phyloP scores from a whole-genome alignment of 2,329 filamentous ascomycete genomes.

The Ascochyta pisi region DNA sequence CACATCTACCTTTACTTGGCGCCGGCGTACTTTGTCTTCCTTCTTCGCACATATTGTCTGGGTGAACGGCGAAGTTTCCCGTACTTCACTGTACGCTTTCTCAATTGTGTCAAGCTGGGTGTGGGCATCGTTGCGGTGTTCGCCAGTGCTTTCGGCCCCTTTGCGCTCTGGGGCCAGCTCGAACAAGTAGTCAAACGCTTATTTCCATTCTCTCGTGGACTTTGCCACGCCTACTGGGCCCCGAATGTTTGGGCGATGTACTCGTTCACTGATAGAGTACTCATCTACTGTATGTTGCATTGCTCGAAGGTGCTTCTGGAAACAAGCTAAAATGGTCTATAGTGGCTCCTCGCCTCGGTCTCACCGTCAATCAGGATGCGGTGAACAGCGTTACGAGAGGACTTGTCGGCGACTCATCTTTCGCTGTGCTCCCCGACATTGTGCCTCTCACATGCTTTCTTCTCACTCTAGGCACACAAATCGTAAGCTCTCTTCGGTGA shows the following conservation, averaged over 20 bases:
- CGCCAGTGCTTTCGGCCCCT: conserved; percentile 86
- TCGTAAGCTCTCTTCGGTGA: conserved; percentile 52
- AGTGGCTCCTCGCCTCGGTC: conserved; percentile 83
- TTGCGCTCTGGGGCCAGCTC: conserved; percentile 80
- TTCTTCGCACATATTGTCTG: conserved; percentile 89
- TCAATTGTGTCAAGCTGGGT: conserved; percentile 85
- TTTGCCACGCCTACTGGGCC: conserved; percentile 98
- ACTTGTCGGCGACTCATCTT: conserved; percentile 89
- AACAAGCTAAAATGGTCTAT: conserved; percentile 30
- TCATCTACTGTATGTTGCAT: conserved; percentile 74
- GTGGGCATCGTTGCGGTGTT: conserved; percentile 74
- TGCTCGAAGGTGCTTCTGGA: not conserved
- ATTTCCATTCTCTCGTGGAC: conserved; percentile 90
- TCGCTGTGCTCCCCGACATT: conserved; percentile 90
- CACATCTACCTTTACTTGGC: conserved; percentile 98
- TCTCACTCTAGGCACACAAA: conserved; percentile 82
- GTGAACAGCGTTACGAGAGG: conserved; percentile 90
- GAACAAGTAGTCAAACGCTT: conserved; percentile 82
- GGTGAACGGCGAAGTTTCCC: conserved; percentile 77
- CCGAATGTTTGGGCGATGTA: conserved; percentile 98
- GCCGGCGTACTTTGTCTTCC: conserved; percentile 92
- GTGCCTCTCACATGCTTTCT: conserved; percentile 80
- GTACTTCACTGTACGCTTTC: conserved; percentile 68
- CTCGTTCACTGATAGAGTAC: conserved; percentile 82
- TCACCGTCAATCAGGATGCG: conserved; percentile 75